Base-by-base conservation (phyloP, 306 rosid genomes). In the Calophaca sinica region DNA sequence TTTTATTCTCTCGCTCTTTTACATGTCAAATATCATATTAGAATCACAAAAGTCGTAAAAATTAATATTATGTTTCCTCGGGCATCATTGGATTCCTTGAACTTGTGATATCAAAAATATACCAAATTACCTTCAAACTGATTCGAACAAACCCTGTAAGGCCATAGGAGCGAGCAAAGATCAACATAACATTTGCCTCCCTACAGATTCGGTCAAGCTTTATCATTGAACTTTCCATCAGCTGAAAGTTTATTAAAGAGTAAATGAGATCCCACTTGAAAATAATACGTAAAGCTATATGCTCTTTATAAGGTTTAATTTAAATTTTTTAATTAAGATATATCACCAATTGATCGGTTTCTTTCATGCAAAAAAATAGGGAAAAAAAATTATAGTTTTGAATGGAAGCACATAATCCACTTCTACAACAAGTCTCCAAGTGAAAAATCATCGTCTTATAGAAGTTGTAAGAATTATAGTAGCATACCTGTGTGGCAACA, bases 131-230 rank as follows among this genome's bases (percentile, higher is more conserved):
- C 99, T 92, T 88, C 69, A 90, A 59, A 89, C 99, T 94, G 79
- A 90, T 88, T 77, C 98, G 88, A 67, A 94, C 91, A 75, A 94
- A 86, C 67, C 98, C 98, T 51, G 96, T 84, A 67, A 94, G 94
- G 69, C 98, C 98, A 78, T 94, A 94, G 65, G 98, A 91, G 75
- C 98, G 97, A 81, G 97, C 98, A 83, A 90, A 81, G 38, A 94
- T 70, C 88, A 90, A 74, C 70, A 85, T 87, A 76, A 90, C 96
- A 85, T 94, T 89, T 5, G 90, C 92, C 81, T 85, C 84, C 87
- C 96, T 81, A 76, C 99, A 94, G 77, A 94, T 90, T 75, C 72
- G 86, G 66, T 90, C 99, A 66, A 94, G 99, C 93, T 90, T 94
- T 77, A 94, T 62, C 93, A 89, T 86, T 12, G 93, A 89, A 78